Percentiles rank a stretch among this genome's conserved stretches.
Conservation (phyloP, 345 rosid species). For the Laguncularia racemosa region DNA sequence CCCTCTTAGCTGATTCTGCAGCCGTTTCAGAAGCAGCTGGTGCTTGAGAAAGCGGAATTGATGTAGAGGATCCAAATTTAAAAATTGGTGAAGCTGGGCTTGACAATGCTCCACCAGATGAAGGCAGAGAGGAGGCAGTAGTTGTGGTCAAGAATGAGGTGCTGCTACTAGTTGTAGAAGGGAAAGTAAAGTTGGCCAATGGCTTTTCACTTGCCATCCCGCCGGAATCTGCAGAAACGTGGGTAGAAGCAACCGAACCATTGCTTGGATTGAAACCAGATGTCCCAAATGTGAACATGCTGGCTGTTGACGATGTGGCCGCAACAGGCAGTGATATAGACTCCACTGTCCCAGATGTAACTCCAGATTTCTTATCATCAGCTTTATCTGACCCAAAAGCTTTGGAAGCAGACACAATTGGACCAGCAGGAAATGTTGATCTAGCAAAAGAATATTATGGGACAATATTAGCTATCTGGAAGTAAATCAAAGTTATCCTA, state of each 20-base stretch:
- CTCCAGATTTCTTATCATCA: slow-evolving; percentile 20
- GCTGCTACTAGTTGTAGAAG: slow-evolving; percentile 10
- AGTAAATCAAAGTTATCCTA: not conserved
- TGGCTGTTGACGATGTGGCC: slow-evolving; percentile 30
- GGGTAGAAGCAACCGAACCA: slow-evolving; percentile 19
- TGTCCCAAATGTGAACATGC: slow-evolving; percentile 39
- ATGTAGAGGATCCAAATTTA: slow-evolving; percentile 36
- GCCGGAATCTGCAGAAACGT: not conserved
- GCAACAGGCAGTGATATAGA: slow-evolving; percentile 23
- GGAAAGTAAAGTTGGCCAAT: slow-evolving; percentile 13
- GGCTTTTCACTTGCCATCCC: slow-evolving; percentile 22
- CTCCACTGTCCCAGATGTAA: slow-evolving; percentile 13
- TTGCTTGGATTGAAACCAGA: slow-evolving; percentile 21
- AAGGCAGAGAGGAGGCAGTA: slow-evolving; percentile 9
- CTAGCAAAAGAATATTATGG: slow-evolving; percentile 15
- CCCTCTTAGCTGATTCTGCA: slow-evolving; percentile 34
- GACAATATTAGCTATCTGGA: not conserved
- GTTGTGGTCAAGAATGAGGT: not conserved
- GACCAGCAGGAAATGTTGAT: slow-evolving; percentile 27
- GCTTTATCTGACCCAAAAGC: slow-evolving; percentile 33
- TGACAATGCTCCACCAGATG: slow-evolving; percentile 28
- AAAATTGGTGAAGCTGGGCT: slow-evolving; percentile 27
- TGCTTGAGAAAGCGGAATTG: slow-evolving; percentile 24
- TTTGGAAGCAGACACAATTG: slow-evolving; percentile 19
- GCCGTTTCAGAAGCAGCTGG: slow-evolving; percentile 19